Base-by-base conservation (phyloP, 2,329 filamentous ascomycete species). In the Juglanconis juglandina region DNA sequence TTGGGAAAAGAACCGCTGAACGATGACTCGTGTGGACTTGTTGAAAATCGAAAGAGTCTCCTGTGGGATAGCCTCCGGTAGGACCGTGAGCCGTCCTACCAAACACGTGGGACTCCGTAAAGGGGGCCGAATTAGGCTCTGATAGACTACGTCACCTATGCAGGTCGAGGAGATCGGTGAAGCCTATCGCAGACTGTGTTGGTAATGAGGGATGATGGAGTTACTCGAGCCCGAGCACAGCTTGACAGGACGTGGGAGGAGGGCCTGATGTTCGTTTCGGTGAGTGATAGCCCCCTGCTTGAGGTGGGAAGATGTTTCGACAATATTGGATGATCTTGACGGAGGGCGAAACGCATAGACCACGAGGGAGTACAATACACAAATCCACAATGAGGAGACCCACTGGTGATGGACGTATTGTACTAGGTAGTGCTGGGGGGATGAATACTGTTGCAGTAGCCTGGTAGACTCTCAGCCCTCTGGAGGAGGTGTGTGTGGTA, bases 281-380 rank as follows among this genome's bases (percentile, higher is more conserved):
- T 35, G 49, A 41, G 53, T 34, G 48, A 37, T 41, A 41, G 33
- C 49, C 48, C 35, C 33, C 41, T 53, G 4, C 39, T 42, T 5
- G 39, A 51, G 49, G 60, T 52, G 56, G 56, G 33, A 55, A 55
- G 60, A 59, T 41, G 56, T 52, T 35, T 47, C 17, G 33, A n/a
- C 39, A 39, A 33, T 37, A 59, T 56, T 56, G 42, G 35, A 49
- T 34, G 53, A 51, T 51, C 55, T 48, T 56, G 53, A 35, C 46
- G 44, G 44, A 59, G 46, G 32, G 30, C 5, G 47, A 55, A 42
- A 34, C 34, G 48, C 50, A 39, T 24, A 30, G 53, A 37, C 42
- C 35, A 51, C 57, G 57, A 60, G 39, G 50, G 41, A 52, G 56
- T 48, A 59, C 49, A 44, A 35, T 44, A 55, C 48, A 37, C 47